Evolutionary conservation across 2,329 filamentous ascomycete genomes (phyloP).

Genomic region (Karstenula rhodostoma): DNA sequence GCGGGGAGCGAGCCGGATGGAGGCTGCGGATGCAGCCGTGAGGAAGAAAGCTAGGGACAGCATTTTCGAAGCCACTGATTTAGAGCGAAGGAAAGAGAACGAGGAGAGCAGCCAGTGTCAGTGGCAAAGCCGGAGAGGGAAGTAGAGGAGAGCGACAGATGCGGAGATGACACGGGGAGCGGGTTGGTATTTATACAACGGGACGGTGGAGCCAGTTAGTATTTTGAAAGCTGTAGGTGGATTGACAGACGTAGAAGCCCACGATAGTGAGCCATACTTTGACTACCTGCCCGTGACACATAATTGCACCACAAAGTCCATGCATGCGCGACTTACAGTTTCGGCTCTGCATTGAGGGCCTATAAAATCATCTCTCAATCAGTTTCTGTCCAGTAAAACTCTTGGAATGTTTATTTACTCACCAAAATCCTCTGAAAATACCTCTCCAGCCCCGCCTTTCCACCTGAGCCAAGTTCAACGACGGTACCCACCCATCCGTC

Average conservation of each 20-base stretch:
- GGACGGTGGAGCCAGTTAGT: not conserved
- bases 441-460: slow-evolving; percentile 22
- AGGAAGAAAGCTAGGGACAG: not conserved
- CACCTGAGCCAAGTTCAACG: slow-evolving; percentile 19
- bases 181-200: no score
- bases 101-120: no score
- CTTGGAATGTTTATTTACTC: no score
- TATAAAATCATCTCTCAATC: not conserved
- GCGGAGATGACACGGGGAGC: not conserved
- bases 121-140: not conserved
- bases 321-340: not conserved
- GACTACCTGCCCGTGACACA: not conserved
- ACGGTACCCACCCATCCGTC: slow-evolving; percentile 46
- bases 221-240: not conserved
- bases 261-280: not conserved
- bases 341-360: not conserved
- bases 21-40: not conserved
- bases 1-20: not conserved
- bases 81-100: no score
- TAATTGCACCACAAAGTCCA: not conserved
- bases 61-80: not conserved
- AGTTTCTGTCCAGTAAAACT: not conserved
- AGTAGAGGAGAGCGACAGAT: not conserved
- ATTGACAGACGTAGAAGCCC: not conserved
- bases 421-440: slow-evolving; percentile 36